Evolutionary conservation across 2,329 filamentous ascomycete species (phyloP).

Genomic region (Colletotrichum sp.): DNA sequence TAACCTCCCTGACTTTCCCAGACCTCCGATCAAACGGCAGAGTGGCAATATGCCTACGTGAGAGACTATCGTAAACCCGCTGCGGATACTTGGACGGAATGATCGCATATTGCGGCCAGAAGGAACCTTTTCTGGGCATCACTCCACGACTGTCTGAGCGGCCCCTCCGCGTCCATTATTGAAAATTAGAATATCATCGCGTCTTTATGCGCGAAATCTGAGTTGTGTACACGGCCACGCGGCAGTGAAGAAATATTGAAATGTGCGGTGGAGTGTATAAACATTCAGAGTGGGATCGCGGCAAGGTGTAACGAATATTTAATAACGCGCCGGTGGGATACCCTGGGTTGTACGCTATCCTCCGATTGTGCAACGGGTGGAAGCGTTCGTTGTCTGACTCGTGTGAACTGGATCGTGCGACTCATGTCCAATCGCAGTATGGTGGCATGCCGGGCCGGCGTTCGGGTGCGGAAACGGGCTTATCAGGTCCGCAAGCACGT

Average conservation of each 20-base stretch:
- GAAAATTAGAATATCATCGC: neutral
- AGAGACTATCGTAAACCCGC: neutral
- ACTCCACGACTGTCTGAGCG: neutral
- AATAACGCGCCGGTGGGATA: neutral
- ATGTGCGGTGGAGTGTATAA: neutral
- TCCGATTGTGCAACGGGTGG: neutral
- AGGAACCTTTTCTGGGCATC: neutral
- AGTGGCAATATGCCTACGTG: neutral
- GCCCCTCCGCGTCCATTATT: neutral
- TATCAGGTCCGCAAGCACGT: neutral
- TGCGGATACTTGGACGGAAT: neutral
- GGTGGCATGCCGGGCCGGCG: neutral
- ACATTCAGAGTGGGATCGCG: neutral
- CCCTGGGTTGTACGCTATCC: neutral
- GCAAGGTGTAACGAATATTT: neutral
- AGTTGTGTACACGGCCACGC: neutral
- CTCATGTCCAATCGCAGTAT: neutral
- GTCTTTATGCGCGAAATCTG: neutral
- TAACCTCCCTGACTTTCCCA: neutral
- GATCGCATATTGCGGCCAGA: neutral
- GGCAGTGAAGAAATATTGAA: neutral
- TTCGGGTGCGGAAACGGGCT: neutral
- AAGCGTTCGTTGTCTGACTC: neutral
- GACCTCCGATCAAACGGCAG: neutral
- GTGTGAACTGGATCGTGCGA: neutral